A percentile compares a stretch with the other conserved stretches of the same genome.
phyloP scores from a whole-genome alignment of 2,329 filamentous ascomycete genomes.

The Colletotrichum sojae region DNA sequence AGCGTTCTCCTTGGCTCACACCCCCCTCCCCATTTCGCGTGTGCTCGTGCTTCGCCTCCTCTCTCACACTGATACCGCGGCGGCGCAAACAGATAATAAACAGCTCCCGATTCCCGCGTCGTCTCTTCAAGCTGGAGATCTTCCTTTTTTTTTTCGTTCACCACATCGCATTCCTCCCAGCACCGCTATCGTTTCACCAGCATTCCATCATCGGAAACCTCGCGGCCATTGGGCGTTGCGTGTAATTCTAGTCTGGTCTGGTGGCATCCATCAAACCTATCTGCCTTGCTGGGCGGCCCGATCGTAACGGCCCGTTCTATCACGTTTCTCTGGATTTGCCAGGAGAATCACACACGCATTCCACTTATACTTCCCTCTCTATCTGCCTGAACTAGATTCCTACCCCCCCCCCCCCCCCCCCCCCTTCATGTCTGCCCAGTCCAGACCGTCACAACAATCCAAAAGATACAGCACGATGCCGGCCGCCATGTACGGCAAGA shows the following conservation, averaged over 20 bases:
- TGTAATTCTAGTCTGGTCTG: background rate
- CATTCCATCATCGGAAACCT: background rate
- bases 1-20: too few species aligned
- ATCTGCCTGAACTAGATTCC: too few species aligned
- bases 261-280: background rate
- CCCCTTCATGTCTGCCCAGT: constrained; percentile 21
- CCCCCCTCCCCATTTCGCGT: too few species aligned
- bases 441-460: background rate
- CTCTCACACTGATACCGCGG: background rate
- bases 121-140: background rate
- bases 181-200: background rate
- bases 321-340: background rate
- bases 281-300: background rate
- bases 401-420: background rate
- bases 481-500: constrained; percentile 14
- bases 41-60: too few species aligned
- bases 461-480: constrained; percentile 23
- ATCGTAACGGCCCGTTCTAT: background rate
- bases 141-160: background rate
- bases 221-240: constrained; percentile 4
- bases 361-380: background rate
- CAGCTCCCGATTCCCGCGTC: constrained; percentile 24
- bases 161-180: background rate
- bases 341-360: too few species aligned
- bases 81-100: constrained; percentile 30